phyloP scores from a whole-genome alignment of 495 filamentous ascomycete species.

The Parathielavia hyrcaniae region DNA sequence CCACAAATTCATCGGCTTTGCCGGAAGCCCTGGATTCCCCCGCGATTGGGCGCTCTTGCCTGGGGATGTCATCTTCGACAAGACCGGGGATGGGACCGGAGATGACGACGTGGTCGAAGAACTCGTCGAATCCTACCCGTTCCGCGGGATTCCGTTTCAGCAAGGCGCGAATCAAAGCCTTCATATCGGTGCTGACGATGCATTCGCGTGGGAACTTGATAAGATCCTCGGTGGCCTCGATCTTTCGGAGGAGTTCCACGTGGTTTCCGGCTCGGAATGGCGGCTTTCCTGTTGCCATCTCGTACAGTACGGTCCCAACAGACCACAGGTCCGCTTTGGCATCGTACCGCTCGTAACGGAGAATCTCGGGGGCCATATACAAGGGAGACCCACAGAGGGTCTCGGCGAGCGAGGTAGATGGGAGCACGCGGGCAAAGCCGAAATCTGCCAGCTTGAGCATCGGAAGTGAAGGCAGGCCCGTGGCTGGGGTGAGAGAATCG shows the following conservation, averaged over 20 bases:
- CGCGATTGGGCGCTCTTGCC: slow-evolving; percentile 26
- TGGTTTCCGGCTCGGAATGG: slow-evolving; percentile 92
- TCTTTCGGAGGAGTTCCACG: slow-evolving; percentile 85
- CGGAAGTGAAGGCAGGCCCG: slow-evolving; percentile 78
- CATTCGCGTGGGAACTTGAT: slow-evolving; percentile 76
- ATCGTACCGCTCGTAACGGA: slow-evolving; percentile 95
- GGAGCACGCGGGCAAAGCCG: slow-evolving; percentile 87
- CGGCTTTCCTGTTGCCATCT: slow-evolving; percentile 87
- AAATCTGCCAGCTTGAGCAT: slow-evolving; percentile 98
- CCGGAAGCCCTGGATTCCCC: slow-evolving; percentile 25
- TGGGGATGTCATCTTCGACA: slow-evolving; percentile 64
- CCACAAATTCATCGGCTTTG: slow-evolving; percentile 29
- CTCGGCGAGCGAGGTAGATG: slow-evolving; percentile 82
- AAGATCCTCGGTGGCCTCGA: slow-evolving; percentile 75
- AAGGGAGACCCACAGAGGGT: slow-evolving; percentile 96
- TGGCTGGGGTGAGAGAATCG: slow-evolving; percentile 69
- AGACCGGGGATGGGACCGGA: slow-evolving; percentile 75
- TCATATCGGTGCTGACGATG: slow-evolving; percentile 67
- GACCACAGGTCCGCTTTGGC: slow-evolving; percentile 97
- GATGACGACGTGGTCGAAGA: slow-evolving; percentile 71
- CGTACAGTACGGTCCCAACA: slow-evolving; percentile 86
- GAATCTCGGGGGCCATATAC: slow-evolving; percentile 98
- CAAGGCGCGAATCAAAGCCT: slow-evolving; percentile 69
- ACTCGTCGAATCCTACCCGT: slow-evolving; percentile 72
- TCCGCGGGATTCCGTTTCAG: slow-evolving; percentile 81